Base-by-base conservation (phyloP, 768 basidiomycete species). In the Hygrocybe punicea region DNA sequence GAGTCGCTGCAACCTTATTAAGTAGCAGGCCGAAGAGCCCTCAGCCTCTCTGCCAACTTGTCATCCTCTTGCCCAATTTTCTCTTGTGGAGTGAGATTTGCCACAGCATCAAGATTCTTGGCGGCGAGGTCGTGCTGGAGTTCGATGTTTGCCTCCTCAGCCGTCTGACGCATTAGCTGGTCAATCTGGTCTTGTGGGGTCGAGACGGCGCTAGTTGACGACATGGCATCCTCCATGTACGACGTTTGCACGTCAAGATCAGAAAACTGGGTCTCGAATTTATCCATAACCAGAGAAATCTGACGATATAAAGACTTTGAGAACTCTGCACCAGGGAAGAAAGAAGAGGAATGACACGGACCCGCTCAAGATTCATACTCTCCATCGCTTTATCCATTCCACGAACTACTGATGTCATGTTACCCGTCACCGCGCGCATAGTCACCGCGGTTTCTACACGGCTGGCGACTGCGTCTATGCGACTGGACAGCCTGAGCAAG, bases 311-410 rank as follows among this genome's bases (percentile, higher is more conserved):
- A 14, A 47, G 23, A 34, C 16, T 29, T 48, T 51, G 10, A 10
- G 17, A 29, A 19, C 13, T 14, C 29, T 51, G n/a, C 25, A n/a
- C 25, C 9, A 37, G 33, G 49, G 35, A 51, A 11, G 49, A 25
- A 5, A 48, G 46, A 25, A 25, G 19, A 39, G 21, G 48, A 36
- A 44, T 58, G 51, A 34, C 37, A 76, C 85, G 67, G 66, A 97
- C 96, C 69, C 88, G 82, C 65, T 99, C 97, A 56, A 98, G 82
- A 77, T 99, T 98, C 97, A 99, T 99, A 73, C 81, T 89, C 64
- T 97, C 90, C 97, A 99, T 98, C 4, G 97, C 97, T 69, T 89
- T 91, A 71, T 99, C 97, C 97, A 99, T 98, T 34, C 94, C 95
- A 65, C 85, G 86, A 45, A 99, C 97, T 2, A 98, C 97, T 35